A percentile compares a stretch with the other conserved stretches of the same genome.
Evolutionary conservation across 1,284 basidiomycete species (phyloP).

Genomic region (Pseudozyma flocculosa): DNA sequence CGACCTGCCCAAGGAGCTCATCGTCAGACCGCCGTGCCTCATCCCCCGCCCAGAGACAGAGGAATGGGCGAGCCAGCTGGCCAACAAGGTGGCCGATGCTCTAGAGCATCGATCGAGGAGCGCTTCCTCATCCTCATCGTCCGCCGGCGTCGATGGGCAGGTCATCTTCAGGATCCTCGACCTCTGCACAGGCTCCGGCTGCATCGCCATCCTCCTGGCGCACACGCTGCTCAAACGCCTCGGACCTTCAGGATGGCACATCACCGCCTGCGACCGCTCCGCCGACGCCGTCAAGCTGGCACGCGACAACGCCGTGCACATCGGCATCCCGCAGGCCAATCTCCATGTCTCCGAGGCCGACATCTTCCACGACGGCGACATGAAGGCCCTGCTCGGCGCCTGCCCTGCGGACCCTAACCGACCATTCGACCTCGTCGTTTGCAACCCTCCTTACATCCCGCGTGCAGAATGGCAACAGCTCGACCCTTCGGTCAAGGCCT

Average conservation of each 20-base stretch:
- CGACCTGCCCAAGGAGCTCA: constrained; percentile 10
- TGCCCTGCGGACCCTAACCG: constrained; percentile 3
- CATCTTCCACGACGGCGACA: constrained; percentile 11
- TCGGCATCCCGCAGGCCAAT: constrained; percentile 2
- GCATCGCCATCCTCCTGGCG: constrained; percentile 23
- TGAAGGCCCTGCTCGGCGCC: constrained; percentile 6
- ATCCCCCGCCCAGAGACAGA: constrained; percentile 30
- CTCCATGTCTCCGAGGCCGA: constrained; percentile 18
- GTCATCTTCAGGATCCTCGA: constrained; percentile 9
- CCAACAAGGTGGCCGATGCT: neutral
- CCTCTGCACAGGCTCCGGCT: constrained; percentile 25
- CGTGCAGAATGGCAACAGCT: constrained; percentile 16
- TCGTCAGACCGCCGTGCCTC: constrained; percentile 14
- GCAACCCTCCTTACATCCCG: constrained; percentile 34
- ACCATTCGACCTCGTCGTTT: constrained; percentile 19
- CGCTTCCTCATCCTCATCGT: neutral
- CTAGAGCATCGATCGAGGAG: no score
- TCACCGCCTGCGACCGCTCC: constrained; percentile 23
- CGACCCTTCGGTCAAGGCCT: constrained; percentile 8
- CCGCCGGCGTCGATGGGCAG: constrained; percentile 2
- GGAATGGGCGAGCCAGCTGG: constrained; percentile 19
- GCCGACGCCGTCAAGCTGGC: constrained; percentile 14
- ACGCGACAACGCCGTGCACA: constrained; percentile 16
- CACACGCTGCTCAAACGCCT: constrained; percentile 11
- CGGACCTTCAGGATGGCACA: constrained; percentile 7